These are phyloP conservation scores for Backusella tarrabulga DNA, from an alignment of 192 early-diverging fungal genomes.

Conservation along the genomic window DNA sequence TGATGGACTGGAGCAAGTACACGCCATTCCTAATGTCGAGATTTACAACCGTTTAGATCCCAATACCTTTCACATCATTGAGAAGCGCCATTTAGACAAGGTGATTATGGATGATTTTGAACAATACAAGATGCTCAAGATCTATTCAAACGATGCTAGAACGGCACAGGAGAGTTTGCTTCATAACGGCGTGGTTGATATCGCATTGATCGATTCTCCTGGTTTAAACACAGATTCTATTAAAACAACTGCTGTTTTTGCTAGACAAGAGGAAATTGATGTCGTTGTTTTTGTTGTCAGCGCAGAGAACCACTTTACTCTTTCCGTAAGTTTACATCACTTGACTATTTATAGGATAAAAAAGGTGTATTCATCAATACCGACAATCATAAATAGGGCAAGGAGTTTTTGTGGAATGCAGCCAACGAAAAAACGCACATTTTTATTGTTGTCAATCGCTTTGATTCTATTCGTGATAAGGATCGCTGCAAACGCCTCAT, in stretches of 20 bases:
- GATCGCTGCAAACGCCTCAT: constrained; percentile 93
- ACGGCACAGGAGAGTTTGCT: neutral
- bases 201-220: constrained; percentile 98
- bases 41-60: constrained; percentile 71
- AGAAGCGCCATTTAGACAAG: constrained; percentile 75
- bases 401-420: constrained; percentile 94
- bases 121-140: constrained; percentile 86
- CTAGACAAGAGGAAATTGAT: constrained; percentile 98
- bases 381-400: constrained; percentile 56
- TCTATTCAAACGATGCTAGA: constrained; percentile 82
- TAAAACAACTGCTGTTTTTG: constrained; percentile 96
- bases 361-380: neutral
- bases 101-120: constrained; percentile 83
- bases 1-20: constrained; percentile 84
- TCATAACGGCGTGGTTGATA: constrained; percentile 69
- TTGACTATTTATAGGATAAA: neutral
- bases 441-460: constrained; percentile 98
- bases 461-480: constrained; percentile 92
- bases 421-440: constrained; percentile 99
- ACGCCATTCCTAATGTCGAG: constrained; percentile 74
- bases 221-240: constrained; percentile 98
- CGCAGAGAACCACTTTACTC: constrained; percentile 99
- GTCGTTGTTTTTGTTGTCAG: constrained; percentile 99
- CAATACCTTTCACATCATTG: constrained; percentile 66
- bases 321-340: constrained; percentile 65